Base-by-base conservation (phyloP, 768 basidiomycete genomes). In the Hypsizygus marmoreus region DNA sequence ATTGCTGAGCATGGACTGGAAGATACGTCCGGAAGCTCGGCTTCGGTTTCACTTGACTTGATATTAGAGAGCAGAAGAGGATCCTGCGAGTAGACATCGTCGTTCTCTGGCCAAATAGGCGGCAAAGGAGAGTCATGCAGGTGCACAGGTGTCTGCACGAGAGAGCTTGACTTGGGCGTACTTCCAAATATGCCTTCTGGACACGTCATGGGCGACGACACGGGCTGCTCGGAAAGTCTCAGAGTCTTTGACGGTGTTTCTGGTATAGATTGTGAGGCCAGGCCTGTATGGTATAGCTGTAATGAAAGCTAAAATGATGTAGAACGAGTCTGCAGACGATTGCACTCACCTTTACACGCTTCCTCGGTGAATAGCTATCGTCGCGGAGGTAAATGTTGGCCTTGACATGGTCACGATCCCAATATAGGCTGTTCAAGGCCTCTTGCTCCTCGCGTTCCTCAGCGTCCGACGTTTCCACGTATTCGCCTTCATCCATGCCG, bases 391-490 rank as follows among this genome's bases (percentile, higher is more conserved):
- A 30, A 22, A 9, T 14, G 26, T 41, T 12, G 35, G 38, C 33
- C 22, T n/a, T 25, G 8, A 14, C 11, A 36, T 4, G 24, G n/a
- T 14, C 20, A 24, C 25, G 31, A 20, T 12, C 12, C 41, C 32
- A 19, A 38, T 28, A 46, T 37, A 40, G 35, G 16, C n/a, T n/a
- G n/a, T n/a, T 62, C 47, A 5, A 55, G 45, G 50, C 40, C 11
- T 46, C 33, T n/a, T 76, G 49, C 34, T 71, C 69, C 54, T 78
- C 78, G 30, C 71, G 70, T 52, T 86, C 84, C 54, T 84, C 84
- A 36, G 68, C 62, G 52, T 86, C 84, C 4, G 83, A 85, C 13
- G 84, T 84, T 55, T 81, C 81, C 11, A 86, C 76, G 37, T 77
- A 57, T 33, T 80, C 80, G 5, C 69, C 69, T 31, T 67, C 61